A percentile compares a stretch with the other conserved stretches of the same genome.
These are phyloP conservation scores for Ophiorrhiza pumila DNA, from an alignment of 257 asterid species.

Conservation along the genomic window DNA sequence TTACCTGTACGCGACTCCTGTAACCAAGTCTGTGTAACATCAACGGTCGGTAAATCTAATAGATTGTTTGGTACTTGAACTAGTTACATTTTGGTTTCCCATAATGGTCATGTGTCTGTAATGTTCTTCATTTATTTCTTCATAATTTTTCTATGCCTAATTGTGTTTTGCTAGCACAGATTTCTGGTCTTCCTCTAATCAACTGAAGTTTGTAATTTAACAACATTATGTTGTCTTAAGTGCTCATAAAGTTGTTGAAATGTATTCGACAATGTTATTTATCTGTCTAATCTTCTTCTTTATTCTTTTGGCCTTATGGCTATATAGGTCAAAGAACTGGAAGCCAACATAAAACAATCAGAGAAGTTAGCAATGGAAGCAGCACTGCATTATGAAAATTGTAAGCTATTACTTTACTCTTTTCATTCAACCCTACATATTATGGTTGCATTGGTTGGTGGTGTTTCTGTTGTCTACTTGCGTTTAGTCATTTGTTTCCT, in stretches of 20 bases:
- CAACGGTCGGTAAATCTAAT: not conserved
- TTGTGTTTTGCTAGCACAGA: not conserved
- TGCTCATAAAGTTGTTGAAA: not conserved
- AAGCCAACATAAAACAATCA: conserved; percentile 58
- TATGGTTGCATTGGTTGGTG: not conserved
- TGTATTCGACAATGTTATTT: conserved; percentile 10
- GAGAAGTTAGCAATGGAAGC: conserved; percentile 70
- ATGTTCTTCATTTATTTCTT: not conserved
- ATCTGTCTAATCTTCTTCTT: conserved; percentile 14
- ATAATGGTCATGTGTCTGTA: not conserved
- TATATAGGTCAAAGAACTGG: conserved; percentile 80
- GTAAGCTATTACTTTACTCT: conserved; percentile 44
- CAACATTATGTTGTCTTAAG: not conserved
- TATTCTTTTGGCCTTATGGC: conserved; percentile 15
- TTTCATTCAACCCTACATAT: not conserved
- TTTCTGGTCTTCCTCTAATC: conserved; percentile 3
- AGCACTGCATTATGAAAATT: conserved; percentile 36
- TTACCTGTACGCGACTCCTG: not conserved
- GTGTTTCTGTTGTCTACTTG: not conserved
- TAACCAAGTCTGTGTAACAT: not conserved
- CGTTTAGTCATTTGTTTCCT: not conserved
- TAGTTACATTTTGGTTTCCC: not conserved
- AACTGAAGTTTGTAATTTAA: not conserved
- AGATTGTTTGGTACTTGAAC: not conserved
- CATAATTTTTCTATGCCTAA: not conserved